phyloP scores from a whole-genome alignment of 2,329 filamentous ascomycete species.

The Hymenoscyphus fructigenus region DNA sequence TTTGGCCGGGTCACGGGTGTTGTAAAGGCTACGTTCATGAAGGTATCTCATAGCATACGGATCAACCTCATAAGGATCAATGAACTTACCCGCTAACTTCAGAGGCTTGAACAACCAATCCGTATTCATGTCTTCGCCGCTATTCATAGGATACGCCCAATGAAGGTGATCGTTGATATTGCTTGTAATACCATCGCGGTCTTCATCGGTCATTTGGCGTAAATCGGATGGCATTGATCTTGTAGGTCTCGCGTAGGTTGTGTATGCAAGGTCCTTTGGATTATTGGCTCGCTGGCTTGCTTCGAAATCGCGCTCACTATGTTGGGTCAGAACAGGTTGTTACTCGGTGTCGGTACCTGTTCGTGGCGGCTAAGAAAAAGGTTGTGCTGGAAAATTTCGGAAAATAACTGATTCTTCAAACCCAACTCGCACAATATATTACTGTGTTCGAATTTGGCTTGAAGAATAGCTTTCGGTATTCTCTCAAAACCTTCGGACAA shows the following conservation, averaged over 20 bases:
- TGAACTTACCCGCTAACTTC: not conserved
- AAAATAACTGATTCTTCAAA: no score
- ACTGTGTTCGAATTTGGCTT: no score
- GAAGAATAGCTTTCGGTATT: not conserved
- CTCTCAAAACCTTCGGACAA: not conserved
- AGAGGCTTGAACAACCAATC: slow-evolving; percentile 5
- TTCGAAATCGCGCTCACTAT: no score
- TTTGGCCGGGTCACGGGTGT: not conserved
- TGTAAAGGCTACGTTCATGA: slow-evolving; percentile 12
- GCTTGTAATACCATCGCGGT: not conserved
- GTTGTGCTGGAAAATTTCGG: no score
- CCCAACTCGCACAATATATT: no score
- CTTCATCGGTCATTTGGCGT: not conserved
- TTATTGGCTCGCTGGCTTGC: no score
- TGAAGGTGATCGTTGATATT: slow-evolving; percentile 11
- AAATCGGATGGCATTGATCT: not conserved
- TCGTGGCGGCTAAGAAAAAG: no score
- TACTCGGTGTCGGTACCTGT: no score
- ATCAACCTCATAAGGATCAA: slow-evolving; percentile 9
- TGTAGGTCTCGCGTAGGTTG: not conserved
- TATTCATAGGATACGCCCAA: slow-evolving; percentile 5
- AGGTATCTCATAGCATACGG: slow-evolving; percentile 14
- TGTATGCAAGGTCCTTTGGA: no score
- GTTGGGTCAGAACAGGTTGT: no score
- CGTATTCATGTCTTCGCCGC: not conserved